Conservation (phyloP, 345 rosid genomes). For the Dipteronia sinensis region DNA sequence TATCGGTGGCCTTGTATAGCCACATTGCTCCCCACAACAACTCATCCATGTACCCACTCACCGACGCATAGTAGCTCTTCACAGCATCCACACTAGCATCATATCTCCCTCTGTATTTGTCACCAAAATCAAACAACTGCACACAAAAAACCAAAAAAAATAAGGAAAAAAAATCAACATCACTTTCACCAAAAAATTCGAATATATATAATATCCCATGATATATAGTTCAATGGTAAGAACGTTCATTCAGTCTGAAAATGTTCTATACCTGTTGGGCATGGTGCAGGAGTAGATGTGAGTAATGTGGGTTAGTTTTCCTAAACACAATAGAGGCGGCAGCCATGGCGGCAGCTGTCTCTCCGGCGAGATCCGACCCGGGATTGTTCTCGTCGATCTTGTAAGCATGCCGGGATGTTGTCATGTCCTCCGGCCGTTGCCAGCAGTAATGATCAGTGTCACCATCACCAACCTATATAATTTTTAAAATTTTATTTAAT, state of each 20-base stretch:
- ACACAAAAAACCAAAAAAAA: not conserved
- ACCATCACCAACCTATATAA: constrained; percentile 69
- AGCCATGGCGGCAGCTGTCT: constrained; percentile 95
- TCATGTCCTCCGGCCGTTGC: constrained; percentile 99
- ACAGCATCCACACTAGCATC: constrained; percentile 72
- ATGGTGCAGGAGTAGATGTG: constrained; percentile 88
- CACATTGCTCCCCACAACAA: constrained; percentile 94
- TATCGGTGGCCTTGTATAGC: constrained; percentile 94
- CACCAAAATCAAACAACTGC: constrained; percentile 90
- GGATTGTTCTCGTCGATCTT: constrained; percentile 83
- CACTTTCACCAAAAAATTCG: too few species aligned
- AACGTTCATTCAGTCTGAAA: too few species aligned
- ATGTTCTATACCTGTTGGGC: constrained; percentile 63
- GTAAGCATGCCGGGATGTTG: constrained; percentile 87
- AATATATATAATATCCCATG: too few species aligned
- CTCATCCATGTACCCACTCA: constrained; percentile 96
- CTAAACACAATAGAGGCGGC: constrained; percentile 87
- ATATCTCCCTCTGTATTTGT: constrained; percentile 73
- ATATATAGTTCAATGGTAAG: not conserved
- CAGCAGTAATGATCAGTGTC: constrained; percentile 96
- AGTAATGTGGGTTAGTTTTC: constrained; percentile 73
- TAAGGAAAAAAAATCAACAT: too few species aligned
- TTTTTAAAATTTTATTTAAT: not conserved
- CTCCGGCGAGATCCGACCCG: constrained; percentile 92
- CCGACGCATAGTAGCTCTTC: constrained; percentile 85